phyloP scores from a whole-genome alignment of 768 basidiomycete species.

The Zangia roseola region DNA sequence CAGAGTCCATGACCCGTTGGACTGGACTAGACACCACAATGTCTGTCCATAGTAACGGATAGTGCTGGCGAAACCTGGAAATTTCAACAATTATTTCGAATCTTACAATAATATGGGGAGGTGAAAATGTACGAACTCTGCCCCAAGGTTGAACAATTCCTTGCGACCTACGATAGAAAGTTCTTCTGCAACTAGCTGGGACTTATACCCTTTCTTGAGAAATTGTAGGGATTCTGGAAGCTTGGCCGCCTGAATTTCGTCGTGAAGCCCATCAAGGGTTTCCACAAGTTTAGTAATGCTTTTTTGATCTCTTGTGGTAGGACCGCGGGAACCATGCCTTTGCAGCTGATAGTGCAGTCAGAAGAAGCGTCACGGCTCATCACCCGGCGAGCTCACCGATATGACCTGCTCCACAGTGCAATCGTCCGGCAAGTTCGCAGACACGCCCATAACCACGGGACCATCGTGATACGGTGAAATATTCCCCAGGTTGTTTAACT shows the following conservation, averaged over 20 bases:
- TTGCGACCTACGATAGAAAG: constrained; percentile 35
- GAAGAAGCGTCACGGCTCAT: not conserved
- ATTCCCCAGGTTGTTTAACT: constrained; percentile 28
- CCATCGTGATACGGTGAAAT: constrained; percentile 35
- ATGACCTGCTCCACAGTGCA: constrained; percentile 38
- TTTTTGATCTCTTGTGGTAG: constrained; percentile 22
- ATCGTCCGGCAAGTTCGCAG: constrained; percentile 31
- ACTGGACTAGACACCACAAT: constrained; percentile 2
- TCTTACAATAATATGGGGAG: not conserved
- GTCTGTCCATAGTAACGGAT: constrained; percentile 9
- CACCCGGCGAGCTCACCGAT: constrained; percentile 27
- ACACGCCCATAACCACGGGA: constrained; percentile 26
- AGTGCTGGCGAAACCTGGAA: constrained; percentile 11
- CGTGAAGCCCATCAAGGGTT: constrained; percentile 26
- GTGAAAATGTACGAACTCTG: constrained; percentile 24
- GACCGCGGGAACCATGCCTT: constrained; percentile 39
- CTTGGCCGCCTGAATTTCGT: constrained; percentile 23
- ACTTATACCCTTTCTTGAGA: constrained; percentile 34
- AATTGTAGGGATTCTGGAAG: constrained; percentile 34
- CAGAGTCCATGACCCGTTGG: constrained; percentile 34
- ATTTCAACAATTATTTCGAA: not conserved
- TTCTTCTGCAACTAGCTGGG: constrained; percentile 32
- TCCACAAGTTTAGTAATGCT: constrained; percentile 31
- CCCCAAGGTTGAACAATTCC: constrained; percentile 38
- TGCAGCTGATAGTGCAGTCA: constrained; percentile 29